phyloP scores from a whole-genome alignment of 139 green algal species.

The Diplosphaera chodatii region DNA sequence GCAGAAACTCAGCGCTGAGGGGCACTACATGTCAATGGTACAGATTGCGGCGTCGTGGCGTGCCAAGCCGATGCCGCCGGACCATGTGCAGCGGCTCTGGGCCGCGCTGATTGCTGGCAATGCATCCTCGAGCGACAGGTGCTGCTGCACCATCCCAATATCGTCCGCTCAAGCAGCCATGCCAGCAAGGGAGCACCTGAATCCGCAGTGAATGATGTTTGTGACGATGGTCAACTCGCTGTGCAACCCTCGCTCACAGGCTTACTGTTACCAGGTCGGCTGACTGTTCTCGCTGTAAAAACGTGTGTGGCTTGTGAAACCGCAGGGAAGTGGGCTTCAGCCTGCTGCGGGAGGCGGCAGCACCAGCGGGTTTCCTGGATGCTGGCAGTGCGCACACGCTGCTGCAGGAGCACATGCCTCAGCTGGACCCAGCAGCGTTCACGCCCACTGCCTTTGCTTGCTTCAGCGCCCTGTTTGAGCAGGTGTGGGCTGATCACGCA shows the following conservation, averaged over 20 bases:
- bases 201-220: no score
- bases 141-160: no score
- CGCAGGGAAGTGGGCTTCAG: neutral
- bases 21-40: no score
- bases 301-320: no score
- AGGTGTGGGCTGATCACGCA: slow-evolving; percentile 11
- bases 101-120: slow-evolving; percentile 24
- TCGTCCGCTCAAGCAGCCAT: no score
- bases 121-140: neutral
- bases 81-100: slow-evolving; percentile 35
- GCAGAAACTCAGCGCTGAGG: no score
- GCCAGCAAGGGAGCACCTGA: no score
- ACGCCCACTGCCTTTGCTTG: slow-evolving; percentile 25
- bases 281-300: no score
- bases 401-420: slow-evolving; percentile 20
- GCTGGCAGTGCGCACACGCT: neutral
- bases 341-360: neutral
- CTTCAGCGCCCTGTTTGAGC: slow-evolving; percentile 24
- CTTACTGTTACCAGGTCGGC: no score
- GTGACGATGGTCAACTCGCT: no score
- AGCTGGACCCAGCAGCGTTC: slow-evolving; percentile 9
- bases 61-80: neutral
- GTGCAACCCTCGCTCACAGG: no score
- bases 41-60: neutral
- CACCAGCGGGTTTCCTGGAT: slow-evolving; percentile 11